Base-by-base conservation (phyloP, 345 rosid species). In the Dipteronia dyeriana region DNA sequence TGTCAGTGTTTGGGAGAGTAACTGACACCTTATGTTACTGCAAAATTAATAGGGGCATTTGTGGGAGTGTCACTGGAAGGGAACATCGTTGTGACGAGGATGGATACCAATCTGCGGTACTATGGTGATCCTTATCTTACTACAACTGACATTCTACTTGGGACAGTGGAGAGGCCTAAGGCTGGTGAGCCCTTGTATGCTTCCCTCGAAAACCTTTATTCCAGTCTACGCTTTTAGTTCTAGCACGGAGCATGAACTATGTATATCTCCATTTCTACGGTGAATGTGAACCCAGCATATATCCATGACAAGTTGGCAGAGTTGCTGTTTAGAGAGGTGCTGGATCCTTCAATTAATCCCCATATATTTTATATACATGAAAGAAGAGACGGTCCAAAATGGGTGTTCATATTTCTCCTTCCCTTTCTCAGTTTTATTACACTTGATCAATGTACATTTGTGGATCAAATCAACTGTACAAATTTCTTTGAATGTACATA, bases 41-140 rank as follows among this genome's bases (percentile, higher is more conserved):
- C 66, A 29, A 64, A 53, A 57, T 25, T 75, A 71, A 77, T 83
- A 96, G 99, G 99, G 51, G 98, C 97, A 19, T 96, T 96, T 74
- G 90, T 94, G 70, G 99, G 98, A 68, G 97, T 91, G 77, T 96
- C 98, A 7, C 86, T 92, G 20, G 98, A 96, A 88, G 97, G 99
- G 56, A 96, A 91, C 70, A 66, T 91, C 20, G 98, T 96, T 38
- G 87, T 87, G 0, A 94, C 97, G 14, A 89, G 98, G 85, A 92
- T 87, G 85, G 97, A 94, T 70, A 79, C 90, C 75, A 96, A 96
- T 80, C 88, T 96, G 38, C 85, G 54, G 66, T 96, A 94, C 78
- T 94, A 94, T 34, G 99, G 99, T 0, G 99, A 92, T 81, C 98
- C 98, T 5, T 94, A 96, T 86, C 86, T 94, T 67, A 82, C 91